Conservation (phyloP, 2,329 filamentous ascomycete species). For the Alternaria longipes region DNA sequence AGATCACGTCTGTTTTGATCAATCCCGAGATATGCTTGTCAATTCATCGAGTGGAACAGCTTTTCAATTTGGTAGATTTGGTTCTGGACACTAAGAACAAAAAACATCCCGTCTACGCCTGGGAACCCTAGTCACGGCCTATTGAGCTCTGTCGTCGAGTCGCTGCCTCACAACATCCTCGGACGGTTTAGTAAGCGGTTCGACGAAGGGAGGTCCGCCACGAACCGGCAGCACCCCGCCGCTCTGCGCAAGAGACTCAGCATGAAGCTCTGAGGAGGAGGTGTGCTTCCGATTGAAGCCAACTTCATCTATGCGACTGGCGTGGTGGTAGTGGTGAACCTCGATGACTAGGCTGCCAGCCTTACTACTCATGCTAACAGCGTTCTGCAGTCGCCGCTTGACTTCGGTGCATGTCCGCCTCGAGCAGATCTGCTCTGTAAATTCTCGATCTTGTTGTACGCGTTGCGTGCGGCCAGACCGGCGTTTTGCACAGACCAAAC, state of each 20-base stretch:
- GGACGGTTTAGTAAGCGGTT: background rate
- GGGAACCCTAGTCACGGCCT: too few relatives aligned
- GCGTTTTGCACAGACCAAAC: conserved; percentile 12
- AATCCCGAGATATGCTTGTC: too few relatives aligned
- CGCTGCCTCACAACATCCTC: conserved; percentile 7
- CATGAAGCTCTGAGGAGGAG: conserved; percentile 4
- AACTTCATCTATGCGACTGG: conserved; percentile 8
- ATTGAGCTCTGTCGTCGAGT: background rate
- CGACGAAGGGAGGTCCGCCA: background rate
- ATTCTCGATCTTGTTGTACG: conserved; percentile 3
- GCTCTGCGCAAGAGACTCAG: background rate
- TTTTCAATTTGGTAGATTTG: too few relatives aligned
- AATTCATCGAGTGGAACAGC: too few relatives aligned
- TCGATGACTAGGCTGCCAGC: conserved; percentile 12
- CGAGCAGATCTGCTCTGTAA: conserved; percentile 13
- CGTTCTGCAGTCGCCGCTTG: conserved; percentile 5
- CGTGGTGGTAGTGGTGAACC: conserved; percentile 15
- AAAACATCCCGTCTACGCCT: too few relatives aligned
- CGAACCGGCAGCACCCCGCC: background rate
- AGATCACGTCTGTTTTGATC: background rate
- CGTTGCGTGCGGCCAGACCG: conserved; percentile 1
- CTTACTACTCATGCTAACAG: conserved; percentile 7
- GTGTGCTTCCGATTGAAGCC: conserved; percentile 2
- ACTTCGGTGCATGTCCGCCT: conserved; percentile 12
- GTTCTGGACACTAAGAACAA: too few relatives aligned